phyloP scores from a whole-genome alignment of 1,139 yeast genomes.

The Blastobotrys persicus region DNA sequence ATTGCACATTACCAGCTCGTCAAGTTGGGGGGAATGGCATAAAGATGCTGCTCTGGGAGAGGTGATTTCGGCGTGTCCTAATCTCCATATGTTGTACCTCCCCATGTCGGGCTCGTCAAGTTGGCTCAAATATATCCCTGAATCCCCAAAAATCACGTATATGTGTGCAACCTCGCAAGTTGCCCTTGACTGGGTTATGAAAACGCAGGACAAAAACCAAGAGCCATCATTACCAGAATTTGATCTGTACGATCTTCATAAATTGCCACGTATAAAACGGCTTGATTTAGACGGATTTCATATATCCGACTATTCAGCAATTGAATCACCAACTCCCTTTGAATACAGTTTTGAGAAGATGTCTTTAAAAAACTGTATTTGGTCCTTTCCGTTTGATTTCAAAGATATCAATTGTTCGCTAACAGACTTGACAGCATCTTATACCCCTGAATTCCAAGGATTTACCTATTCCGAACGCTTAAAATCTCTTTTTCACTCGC shows the following conservation, averaged over 20 bases:
- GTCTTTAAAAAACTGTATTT: constrained; percentile 14
- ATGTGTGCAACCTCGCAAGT: constrained; percentile 11
- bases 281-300: constrained; percentile 14
- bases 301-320: constrained; percentile 11
- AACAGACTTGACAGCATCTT: constrained; percentile 3
- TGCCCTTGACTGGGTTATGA: constrained; percentile 3
- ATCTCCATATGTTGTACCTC: constrained; percentile 18
- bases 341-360: constrained; percentile 3
- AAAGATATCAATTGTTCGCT: constrained; percentile 8
- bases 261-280: constrained; percentile 10
- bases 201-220: constrained; percentile 9
- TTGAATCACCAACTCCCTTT: background rate
- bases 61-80: constrained; percentile 21
- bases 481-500: constrained; percentile 12
- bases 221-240: constrained; percentile 15
- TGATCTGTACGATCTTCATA: constrained; percentile 12
- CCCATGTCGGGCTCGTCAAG: constrained; percentile 19
- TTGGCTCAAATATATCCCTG: constrained; percentile 17
- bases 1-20: constrained; percentile 20
- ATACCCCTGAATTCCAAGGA: constrained; percentile 10
- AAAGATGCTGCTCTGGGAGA: constrained; percentile 20
- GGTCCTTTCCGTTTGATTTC: constrained; percentile 17
- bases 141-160: constrained; percentile 2
- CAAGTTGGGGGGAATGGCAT: constrained; percentile 32
- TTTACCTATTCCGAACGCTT: constrained; percentile 18